Conservation (phyloP, 2,329 filamentous ascomycete species). For the Dryadomyces quercivorus region DNA sequence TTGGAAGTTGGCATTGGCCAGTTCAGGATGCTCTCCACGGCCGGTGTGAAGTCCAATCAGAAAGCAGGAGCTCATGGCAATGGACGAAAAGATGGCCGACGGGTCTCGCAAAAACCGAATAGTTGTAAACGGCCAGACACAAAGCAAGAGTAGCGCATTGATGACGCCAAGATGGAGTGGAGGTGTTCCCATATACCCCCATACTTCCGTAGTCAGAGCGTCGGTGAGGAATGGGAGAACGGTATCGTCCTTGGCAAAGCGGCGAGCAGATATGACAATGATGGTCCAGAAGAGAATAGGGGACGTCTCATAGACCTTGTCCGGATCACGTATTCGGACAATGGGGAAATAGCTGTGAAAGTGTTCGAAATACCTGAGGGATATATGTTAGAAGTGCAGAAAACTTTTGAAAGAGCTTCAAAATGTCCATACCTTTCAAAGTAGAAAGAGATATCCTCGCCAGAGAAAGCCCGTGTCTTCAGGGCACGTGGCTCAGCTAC, state of each 20-base stretch:
- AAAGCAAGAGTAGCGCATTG: constrained; percentile 38
- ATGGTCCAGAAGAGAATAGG: constrained; percentile 43
- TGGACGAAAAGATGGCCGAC: constrained; percentile 31
- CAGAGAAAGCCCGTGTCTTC: constrained; percentile 33
- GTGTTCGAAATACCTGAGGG: constrained; percentile 34
- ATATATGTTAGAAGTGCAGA: background rate
- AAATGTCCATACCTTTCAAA: constrained; percentile 33
- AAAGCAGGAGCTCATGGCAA: constrained; percentile 34
- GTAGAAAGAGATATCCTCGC: constrained; percentile 42
- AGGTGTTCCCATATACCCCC: constrained; percentile 27
- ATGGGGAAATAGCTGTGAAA: constrained; percentile 42
- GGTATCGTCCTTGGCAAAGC: constrained; percentile 30
- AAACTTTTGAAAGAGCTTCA: background rate
- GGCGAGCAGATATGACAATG: constrained; percentile 35
- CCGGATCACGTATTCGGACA: constrained; percentile 34
- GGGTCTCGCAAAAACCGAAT: constrained; percentile 40
- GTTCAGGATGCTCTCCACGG: constrained; percentile 36
- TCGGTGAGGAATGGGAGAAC: constrained; percentile 33
- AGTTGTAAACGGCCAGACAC: constrained; percentile 37
- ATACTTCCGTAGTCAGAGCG: constrained; percentile 33
- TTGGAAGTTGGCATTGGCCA: constrained; percentile 30
- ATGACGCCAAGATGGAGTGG: constrained; percentile 34
- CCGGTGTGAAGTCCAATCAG: constrained; percentile 40
- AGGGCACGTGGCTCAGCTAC: constrained; percentile 28
- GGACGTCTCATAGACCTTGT: constrained; percentile 34